Base-by-base conservation (phyloP, 768 basidiomycete species). In the Hysterangium stoloniferum region DNA sequence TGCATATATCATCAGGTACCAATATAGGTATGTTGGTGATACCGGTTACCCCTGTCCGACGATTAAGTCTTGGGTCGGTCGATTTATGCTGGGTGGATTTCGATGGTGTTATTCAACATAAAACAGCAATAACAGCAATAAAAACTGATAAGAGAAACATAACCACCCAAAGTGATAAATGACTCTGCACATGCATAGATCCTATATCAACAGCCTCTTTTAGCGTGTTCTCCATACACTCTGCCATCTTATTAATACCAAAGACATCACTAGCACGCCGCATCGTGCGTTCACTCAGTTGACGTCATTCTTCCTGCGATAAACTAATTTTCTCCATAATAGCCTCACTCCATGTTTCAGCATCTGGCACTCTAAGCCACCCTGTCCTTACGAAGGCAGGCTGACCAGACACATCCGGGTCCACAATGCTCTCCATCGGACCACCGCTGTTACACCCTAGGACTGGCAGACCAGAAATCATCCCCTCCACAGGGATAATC, bases 401-500 rank as follows among this genome's bases (percentile, higher is more conserved):
- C 24, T 67, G 66, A 7, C 50, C 35, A 2, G 66, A 66, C 4
- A 52, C 35, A 51, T 68, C 68, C 3, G 60, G 27, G 52, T 73
- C 71, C n/a, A 83, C 62, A 25, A 95, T 68, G 48, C 86, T 95
- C 68, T 99, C 96, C 1, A 80, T 87, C 7, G 96, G 96, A 2
- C 95, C 95, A 13, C 89, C 90, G 52, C 78, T 82, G 61, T 89
- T 68, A 58, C 86, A 90, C 0, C 93, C 94, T 17, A 99, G 67
- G 1, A 98, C 85, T 0, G 94, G 92, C 0, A 98, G 64, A 2
- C 92, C 90, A 41, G 87, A 93, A 6, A 81, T 76, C 92, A 97
- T 97, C 0, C 80, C 93, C 64, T 99, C 95, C 3, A 97, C 78
- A 2, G 96, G 95, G 0, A 85, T 94, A 57, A 99, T 97, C 1